Conservation (phyloP, 768 basidiomycete species). For the Agrocybe praecox region DNA sequence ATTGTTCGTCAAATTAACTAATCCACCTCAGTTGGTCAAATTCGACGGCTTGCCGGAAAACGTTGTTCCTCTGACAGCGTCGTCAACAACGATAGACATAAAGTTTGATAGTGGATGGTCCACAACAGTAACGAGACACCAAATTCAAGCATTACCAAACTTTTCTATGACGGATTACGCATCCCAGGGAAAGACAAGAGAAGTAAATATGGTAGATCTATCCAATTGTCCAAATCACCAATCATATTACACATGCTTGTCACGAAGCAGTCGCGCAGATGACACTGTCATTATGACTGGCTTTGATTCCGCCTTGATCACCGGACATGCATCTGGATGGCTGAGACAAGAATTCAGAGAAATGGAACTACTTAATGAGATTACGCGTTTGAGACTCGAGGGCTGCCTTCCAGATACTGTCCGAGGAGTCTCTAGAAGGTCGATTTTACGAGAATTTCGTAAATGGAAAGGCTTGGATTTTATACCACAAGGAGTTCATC, state of each 20-base stretch:
- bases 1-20: constrained; percentile 29
- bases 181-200: constrained; percentile 32
- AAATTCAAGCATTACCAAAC: too few species aligned
- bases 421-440: not conserved
- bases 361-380: constrained; percentile 1
- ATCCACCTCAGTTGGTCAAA: constrained; percentile 24
- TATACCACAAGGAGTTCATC: constrained; percentile 17
- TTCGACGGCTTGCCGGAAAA: constrained; percentile 30
- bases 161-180: constrained; percentile 38
- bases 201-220: constrained; percentile 26
- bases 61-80: constrained; percentile 26
- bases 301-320: constrained; percentile 23
- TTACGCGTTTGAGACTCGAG: not conserved
- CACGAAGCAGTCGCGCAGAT: constrained; percentile 4
- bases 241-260: constrained; percentile 32
- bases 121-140: too few species aligned
- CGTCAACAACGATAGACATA: constrained; percentile 3
- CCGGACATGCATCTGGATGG: constrained; percentile 23
- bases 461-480: constrained; percentile 24
- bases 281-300: constrained; percentile 27
- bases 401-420: constrained; percentile 15
- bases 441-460: too few species aligned
- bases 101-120: constrained; percentile 18
- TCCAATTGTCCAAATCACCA: constrained; percentile 22
- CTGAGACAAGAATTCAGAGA: constrained; percentile 34